These are phyloP conservation scores for Arabidopsis hybrid DNA, from an alignment of 441 rosid species.

Conservation along the genomic window DNA sequence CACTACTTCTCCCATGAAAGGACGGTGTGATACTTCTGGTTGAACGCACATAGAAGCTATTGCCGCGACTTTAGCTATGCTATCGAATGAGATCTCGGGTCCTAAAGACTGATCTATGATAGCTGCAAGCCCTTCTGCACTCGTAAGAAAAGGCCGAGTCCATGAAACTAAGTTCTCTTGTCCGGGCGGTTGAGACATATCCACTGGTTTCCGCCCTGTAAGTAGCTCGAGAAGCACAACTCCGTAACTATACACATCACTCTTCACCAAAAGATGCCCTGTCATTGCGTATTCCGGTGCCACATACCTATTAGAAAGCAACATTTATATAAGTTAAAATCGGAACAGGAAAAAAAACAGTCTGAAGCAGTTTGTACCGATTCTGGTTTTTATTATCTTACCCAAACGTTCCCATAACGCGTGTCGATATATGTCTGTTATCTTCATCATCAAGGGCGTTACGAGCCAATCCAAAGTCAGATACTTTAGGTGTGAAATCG, in stretches of 20 bases:
- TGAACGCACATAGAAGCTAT: slow-evolving; percentile 98
- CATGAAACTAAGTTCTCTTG: slow-evolving; percentile 93
- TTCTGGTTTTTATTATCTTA: slow-evolving; percentile 32
- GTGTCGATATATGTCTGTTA: slow-evolving; percentile 86
- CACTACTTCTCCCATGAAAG: slow-evolving; percentile 98
- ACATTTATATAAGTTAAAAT: slow-evolving; percentile 11
- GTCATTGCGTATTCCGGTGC: slow-evolving; percentile 99
- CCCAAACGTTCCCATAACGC: slow-evolving; percentile 99
- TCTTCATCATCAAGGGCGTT: slow-evolving; percentile 87
- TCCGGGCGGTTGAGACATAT: slow-evolving; percentile 91
- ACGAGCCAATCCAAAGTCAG: slow-evolving; percentile 96
- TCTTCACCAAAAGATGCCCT: slow-evolving; percentile 97
- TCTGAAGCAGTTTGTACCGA: neutral
- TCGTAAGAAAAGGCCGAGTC: slow-evolving; percentile 86
- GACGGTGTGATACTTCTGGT: slow-evolving; percentile 93
- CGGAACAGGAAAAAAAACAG: neutral
- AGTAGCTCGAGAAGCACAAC: slow-evolving; percentile 97
- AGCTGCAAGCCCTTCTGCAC: slow-evolving; percentile 75
- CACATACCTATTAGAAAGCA: slow-evolving; percentile 60
- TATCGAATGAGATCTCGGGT: slow-evolving; percentile 71
- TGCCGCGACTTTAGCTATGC: slow-evolving; percentile 88
- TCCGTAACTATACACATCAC: slow-evolving; percentile 97
- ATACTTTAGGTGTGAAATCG: slow-evolving; percentile 93
- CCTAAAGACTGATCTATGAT: slow-evolving; percentile 77
- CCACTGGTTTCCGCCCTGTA: slow-evolving; percentile 87